These are phyloP conservation scores for Coemansia sp. DNA, from an alignment of 192 early-diverging fungal genomes.

Conservation along the genomic window DNA sequence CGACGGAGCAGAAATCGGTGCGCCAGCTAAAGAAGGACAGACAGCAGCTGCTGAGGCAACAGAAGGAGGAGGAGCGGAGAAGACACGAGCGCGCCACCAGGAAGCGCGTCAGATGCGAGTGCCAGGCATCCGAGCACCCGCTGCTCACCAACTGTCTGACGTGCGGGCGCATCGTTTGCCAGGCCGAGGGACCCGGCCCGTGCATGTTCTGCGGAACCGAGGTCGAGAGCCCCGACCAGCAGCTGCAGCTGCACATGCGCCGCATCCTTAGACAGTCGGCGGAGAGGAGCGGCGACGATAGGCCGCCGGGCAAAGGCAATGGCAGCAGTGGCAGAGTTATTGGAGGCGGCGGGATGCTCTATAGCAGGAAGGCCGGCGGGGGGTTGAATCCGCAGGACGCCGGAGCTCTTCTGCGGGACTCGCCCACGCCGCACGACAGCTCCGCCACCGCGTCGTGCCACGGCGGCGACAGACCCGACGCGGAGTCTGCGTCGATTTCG, in stretches of 20 bases:
- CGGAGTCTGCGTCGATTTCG: neutral
- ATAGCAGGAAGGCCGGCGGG: constrained; percentile 38
- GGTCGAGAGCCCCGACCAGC: constrained; percentile 46
- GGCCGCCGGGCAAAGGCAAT: neutral
- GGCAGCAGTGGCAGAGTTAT: neutral
- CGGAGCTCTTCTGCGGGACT: constrained; percentile 24
- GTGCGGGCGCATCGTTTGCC: constrained; percentile 59
- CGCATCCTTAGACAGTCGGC: constrained; percentile 16
- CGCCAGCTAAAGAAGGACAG: constrained; percentile 40
- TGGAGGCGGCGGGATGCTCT: constrained; percentile 11
- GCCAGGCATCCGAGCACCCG: constrained; percentile 50
- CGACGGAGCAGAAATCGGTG: constrained; percentile 23
- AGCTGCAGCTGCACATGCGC: constrained; percentile 50
- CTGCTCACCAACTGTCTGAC: constrained; percentile 56
- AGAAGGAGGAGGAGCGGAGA: constrained; percentile 24
- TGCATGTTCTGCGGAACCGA: constrained; percentile 54
- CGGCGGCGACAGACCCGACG: neutral
- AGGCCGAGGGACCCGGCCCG: constrained; percentile 51
- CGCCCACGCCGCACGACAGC: neutral
- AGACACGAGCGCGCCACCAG: constrained; percentile 20
- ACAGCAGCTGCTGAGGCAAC: constrained; percentile 15
- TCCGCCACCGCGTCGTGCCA: neutral
- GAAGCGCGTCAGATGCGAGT: constrained; percentile 47
- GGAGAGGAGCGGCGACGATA: neutral
- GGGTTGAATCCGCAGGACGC: constrained; percentile 10